phyloP scores from a whole-genome alignment of 257 asterid species.

The Solanum sitiens region DNA sequence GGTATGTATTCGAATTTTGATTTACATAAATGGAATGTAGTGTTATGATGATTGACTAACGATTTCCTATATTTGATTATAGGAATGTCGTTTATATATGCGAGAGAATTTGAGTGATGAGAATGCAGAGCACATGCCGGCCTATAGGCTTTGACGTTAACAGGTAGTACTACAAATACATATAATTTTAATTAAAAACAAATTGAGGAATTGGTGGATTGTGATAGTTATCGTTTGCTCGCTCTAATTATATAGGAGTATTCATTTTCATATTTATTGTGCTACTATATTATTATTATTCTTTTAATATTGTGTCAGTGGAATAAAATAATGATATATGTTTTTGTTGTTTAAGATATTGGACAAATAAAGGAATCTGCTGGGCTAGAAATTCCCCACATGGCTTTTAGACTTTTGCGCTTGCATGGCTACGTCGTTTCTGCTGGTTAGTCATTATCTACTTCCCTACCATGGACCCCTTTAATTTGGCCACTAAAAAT shows the following conservation, averaged over 20 bases:
- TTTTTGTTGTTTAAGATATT: slow-evolving; percentile 26
- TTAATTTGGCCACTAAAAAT: background rate
- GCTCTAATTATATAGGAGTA: background rate
- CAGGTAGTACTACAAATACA: slow-evolving; percentile 10
- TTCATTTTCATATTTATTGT: background rate
- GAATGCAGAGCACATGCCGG: slow-evolving; percentile 56
- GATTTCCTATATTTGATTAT: background rate
- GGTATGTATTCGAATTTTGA: too few relatives aligned
- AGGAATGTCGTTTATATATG: slow-evolving; percentile 43
- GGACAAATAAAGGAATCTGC: slow-evolving; percentile 74
- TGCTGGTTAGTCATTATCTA: slow-evolving; percentile 31
- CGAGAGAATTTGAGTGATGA: slow-evolving; percentile 48
- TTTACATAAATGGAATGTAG: too few relatives aligned
- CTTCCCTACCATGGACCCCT: background rate
- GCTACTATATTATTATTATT: background rate
- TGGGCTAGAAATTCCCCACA: slow-evolving; percentile 73
- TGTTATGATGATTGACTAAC: background rate
- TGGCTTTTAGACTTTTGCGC: slow-evolving; percentile 86
- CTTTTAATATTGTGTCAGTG: background rate
- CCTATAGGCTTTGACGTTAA: slow-evolving; percentile 71
- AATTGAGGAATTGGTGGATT: background rate
- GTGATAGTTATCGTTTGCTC: background rate
- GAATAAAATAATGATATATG: background rate
- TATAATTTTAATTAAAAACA: background rate
- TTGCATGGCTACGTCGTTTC: slow-evolving; percentile 76